phyloP scores from a whole-genome alignment of 2,329 filamentous ascomycete genomes.

The Alternaria solani region DNA sequence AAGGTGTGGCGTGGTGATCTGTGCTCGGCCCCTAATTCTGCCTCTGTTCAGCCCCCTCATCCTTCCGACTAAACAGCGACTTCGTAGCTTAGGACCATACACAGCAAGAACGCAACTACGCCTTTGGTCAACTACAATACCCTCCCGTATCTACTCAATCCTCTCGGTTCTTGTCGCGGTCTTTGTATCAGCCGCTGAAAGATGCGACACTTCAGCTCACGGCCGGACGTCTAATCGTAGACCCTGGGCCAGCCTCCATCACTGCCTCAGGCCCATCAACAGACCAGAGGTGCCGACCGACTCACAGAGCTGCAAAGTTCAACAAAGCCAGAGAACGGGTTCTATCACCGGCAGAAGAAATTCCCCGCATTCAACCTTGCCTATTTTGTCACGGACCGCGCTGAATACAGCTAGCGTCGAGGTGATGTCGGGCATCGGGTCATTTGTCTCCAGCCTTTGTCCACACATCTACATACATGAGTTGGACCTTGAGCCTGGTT shows the following conservation, averaged over 20 bases:
- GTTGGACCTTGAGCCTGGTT: not conserved
- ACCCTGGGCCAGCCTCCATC: not conserved
- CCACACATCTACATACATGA: not conserved
- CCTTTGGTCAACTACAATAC: not conserved
- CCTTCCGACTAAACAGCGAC: not conserved
- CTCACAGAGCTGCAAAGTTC: not conserved
- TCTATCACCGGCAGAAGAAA: not conserved
- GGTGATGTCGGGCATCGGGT: constrained; percentile 9
- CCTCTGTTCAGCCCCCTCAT: not conserved
- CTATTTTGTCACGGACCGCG: constrained; percentile 7
- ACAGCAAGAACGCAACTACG: not conserved
- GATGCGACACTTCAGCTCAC: not conserved
- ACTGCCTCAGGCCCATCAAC: not conserved
- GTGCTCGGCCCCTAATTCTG: not conserved
- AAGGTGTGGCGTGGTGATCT: constrained; percentile 2
- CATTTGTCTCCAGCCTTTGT: constrained; percentile 2
- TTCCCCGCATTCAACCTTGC: constrained; percentile 9
- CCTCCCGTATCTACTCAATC: not conserved
- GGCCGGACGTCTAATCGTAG: not conserved
- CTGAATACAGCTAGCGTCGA: constrained; percentile 3
- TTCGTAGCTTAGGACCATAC: not conserved
- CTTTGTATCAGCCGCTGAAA: not conserved
- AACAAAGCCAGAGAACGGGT: not conserved
- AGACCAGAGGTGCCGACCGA: not conserved
- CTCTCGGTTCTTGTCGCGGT: not conserved